Percentiles rank a stretch among this genome's conserved stretches.
Conservation (phyloP, 768 basidiomycete species). For the Cyathus striatus region DNA sequence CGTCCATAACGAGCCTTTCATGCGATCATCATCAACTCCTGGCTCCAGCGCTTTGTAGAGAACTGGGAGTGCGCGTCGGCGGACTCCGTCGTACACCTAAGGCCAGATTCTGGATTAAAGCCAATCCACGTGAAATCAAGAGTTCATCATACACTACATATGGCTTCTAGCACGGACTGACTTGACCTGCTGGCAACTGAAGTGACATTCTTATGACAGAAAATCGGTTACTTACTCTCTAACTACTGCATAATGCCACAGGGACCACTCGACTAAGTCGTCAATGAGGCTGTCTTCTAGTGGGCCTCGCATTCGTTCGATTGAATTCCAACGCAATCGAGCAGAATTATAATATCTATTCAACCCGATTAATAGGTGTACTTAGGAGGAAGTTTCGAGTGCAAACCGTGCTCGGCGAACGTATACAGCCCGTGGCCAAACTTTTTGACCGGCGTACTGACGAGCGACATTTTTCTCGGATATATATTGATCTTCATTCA, state of each 20-base stretch:
- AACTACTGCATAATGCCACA: conserved; percentile 69
- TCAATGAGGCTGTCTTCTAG: conserved; percentile 64
- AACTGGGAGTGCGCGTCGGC: conserved; percentile 54
- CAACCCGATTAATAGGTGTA: conserved; percentile 2
- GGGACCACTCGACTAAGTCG: conserved; percentile 68
- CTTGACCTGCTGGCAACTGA: no score
- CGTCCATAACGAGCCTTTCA: conserved; percentile 88
- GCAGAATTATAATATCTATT: conserved; percentile 60
- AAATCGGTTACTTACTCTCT: conserved; percentile 42
- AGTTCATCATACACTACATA: conserved; percentile 31
- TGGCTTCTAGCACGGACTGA: conserved; percentile 42
- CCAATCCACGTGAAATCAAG: conserved; percentile 20
- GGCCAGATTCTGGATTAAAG: neutral
- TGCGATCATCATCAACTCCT: conserved; percentile 80
- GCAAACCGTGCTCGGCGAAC: conserved; percentile 60
- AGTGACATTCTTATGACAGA: no score
- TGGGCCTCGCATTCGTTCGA: conserved; percentile 57
- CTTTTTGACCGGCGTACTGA: conserved; percentile 65
- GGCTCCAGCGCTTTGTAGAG: conserved; percentile 56
- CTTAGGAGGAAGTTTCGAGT: neutral
- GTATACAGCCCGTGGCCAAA: conserved; percentile 71
- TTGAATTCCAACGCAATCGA: conserved; percentile 65
- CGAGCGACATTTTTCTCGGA: conserved; percentile 64
- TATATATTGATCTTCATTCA: conserved; percentile 52
- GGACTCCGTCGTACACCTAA: conserved; percentile 66